Evolutionary conservation across 179 eudicot genomes (phyloP), one percentile per base, ranked within the genome.

Genomic region (Monotropa hypopitys): DNA sequence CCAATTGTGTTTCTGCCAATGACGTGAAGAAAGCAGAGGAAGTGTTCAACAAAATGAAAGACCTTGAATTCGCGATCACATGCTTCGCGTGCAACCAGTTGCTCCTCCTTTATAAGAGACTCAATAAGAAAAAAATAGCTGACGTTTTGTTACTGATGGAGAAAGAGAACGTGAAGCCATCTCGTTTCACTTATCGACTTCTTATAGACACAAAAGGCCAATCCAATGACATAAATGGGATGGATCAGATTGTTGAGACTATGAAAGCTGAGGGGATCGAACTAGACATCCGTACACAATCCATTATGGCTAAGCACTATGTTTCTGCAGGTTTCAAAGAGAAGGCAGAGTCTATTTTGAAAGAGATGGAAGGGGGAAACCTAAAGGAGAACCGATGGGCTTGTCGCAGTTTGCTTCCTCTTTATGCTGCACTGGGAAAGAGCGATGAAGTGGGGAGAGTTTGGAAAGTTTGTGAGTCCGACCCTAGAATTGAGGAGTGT

Each of bases 171-270:
- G 81, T 93, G 46, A 89, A 90, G 68, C 94, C 97, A 5, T 43
- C 89, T 59, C 74, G 28, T 35, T 83, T 86, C 82, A 93, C 99
- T 61, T 96, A 91, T 84, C 80, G 75, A 78, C 11, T 93, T 33
- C 86, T 96, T 79, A 86, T 96, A 59, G 97, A 93, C 78, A 81
- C 85, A 78, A 96, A 96, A 83, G 97, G 98, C 43, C 85, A 76
- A 63, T 67, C 85, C 0, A 85, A 87, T 70, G 98, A 96, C 80
- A 84, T 91, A 1, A 23, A 67, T 21, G 98, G 97, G 43, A 90
- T 96, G 97, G 98, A 96, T 46, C 86, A 89, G 86, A 76, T 96
- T 81, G 70, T 91, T 33, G 98, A 90, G 81, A 83, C 94, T 15
- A 93, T 96, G 97, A 89, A 88, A 83, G 88, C 90, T 47, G 90